phyloP scores from a whole-genome alignment of 2,329 filamentous ascomycete species.

The Venturia oleaginea region DNA sequence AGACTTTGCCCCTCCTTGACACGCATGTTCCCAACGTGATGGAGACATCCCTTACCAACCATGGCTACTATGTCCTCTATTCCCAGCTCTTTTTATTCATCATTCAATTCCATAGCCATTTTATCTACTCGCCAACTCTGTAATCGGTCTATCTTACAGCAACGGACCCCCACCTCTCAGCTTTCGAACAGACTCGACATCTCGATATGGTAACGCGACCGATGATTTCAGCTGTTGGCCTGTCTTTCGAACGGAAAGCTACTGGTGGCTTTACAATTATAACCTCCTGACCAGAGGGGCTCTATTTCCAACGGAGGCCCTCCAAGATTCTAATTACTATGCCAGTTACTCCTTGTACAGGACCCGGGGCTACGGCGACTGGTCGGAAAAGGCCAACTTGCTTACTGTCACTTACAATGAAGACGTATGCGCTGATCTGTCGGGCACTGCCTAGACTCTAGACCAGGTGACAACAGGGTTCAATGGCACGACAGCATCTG shows the following conservation, averaged over 20 bases:
- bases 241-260: background rate
- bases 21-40: too few relatives aligned
- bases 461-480: background rate
- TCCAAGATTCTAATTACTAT: background rate
- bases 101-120: conserved; percentile 22
- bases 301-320: background rate
- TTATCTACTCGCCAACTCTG: conserved; percentile 25
- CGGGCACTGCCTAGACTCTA: background rate
- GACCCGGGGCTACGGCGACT: background rate
- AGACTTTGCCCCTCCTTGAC: background rate
- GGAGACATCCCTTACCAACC: too few relatives aligned
- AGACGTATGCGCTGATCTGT: background rate
- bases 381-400: background rate
- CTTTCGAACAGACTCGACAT: conserved; percentile 10
- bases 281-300: background rate
- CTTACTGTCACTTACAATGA: background rate
- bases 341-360: background rate
- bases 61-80: too few relatives aligned
- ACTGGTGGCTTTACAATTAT: conserved; percentile 1
- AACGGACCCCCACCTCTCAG: conserved; percentile 18
- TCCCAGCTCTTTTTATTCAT: too few relatives aligned
- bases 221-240: conserved; percentile 11
- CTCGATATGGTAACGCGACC: background rate
- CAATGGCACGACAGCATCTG: conserved; percentile 14
- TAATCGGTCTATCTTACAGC: conserved; percentile 17